A percentile compares a stretch with the other conserved stretches of the same genome.
Conservation (phyloP, 1,284 basidiomycete species). For the Phlebopus sp. region DNA sequence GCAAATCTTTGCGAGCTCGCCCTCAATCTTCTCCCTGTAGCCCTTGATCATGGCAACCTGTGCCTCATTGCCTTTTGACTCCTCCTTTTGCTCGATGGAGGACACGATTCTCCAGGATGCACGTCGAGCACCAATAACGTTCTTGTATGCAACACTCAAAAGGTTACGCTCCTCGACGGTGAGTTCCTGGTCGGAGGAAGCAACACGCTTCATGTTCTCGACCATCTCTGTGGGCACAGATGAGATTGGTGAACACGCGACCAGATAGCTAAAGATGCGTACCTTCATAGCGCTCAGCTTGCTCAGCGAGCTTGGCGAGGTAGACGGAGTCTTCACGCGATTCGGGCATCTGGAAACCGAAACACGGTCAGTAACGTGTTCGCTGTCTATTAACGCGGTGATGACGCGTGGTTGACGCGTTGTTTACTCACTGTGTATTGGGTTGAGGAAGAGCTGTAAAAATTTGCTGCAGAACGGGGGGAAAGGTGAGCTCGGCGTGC, state of each 20-base stretch:
- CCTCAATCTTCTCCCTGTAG: constrained; percentile 98
- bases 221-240: constrained; percentile 79
- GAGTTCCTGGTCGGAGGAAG: constrained; percentile 95
- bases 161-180: constrained; percentile 99
- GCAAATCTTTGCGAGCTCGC: constrained; percentile 98
- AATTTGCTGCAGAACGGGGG: constrained; percentile 18
- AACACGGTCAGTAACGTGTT: constrained; percentile 24
- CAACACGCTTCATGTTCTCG: constrained; percentile 98
- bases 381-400: constrained; percentile 16
- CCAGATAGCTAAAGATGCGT: constrained; percentile 26
- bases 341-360: constrained; percentile 65
- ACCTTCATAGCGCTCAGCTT: constrained; percentile 99
- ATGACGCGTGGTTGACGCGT: constrained; percentile 33
- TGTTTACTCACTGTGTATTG: constrained; percentile 35
- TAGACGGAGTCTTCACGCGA: constrained; percentile 96
- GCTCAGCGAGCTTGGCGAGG: constrained; percentile 99
- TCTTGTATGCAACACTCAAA: constrained; percentile 99
- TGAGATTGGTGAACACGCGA: constrained; percentile 9
- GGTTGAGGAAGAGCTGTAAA: constrained; percentile 15
- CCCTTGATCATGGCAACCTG: constrained; percentile 99
- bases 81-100: constrained; percentile 99
- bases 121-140: constrained; percentile 98
- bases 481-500: constrained; percentile 31
- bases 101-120: constrained; percentile 99
- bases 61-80: constrained; percentile 97